Evolutionary conservation across 1,284 basidiomycete genomes (phyloP).

Genomic region (Tilletia horrida): DNA sequence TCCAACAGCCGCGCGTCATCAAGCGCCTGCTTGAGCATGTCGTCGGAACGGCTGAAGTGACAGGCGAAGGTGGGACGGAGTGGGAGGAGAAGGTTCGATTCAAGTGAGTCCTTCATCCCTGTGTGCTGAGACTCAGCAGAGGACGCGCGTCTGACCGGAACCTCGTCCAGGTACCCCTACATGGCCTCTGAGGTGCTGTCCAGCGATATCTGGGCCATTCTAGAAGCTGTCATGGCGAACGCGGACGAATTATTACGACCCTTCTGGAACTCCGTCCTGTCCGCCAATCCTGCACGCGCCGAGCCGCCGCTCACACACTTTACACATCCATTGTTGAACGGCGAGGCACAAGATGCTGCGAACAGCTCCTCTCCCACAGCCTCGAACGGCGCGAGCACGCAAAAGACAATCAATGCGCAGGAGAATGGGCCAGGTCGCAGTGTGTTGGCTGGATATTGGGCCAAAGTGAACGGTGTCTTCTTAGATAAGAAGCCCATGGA

Average conservation of each 20-base stretch:
- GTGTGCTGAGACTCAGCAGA: neutral
- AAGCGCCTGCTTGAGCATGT: conserved; percentile 77
- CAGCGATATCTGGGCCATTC: conserved; percentile 90
- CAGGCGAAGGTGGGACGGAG: conserved; percentile 60
- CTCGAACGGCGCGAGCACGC: neutral
- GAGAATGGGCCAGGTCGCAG: conserved; percentile 58
- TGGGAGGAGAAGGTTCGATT: conserved; percentile 54
- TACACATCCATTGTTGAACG: conserved; percentile 46
- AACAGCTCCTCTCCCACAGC: neutral
- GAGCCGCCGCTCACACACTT: conserved; percentile 47
- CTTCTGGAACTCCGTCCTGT: conserved; percentile 90
- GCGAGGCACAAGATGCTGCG: neutral
- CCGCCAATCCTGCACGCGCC: conserved; percentile 61
- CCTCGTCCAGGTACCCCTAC: conserved; percentile 67
- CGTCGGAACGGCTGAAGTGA: conserved; percentile 75
- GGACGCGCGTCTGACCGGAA: neutral
- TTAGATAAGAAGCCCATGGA: conserved; percentile 82
- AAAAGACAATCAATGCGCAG: conserved; percentile 28
- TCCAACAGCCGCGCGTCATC: conserved; percentile 73
- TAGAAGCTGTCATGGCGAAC: conserved; percentile 78
- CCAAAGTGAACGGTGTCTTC: conserved; percentile 82
- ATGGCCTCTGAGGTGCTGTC: conserved; percentile 93
- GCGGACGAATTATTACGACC: conserved; percentile 60
- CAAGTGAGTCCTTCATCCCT: conserved; percentile 34
- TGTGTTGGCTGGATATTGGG: conserved; percentile 61